These are phyloP conservation scores for Chrysoporthe deuterocubensis DNA, from an alignment of 2,329 filamentous ascomycete species.

Conservation along the genomic window DNA sequence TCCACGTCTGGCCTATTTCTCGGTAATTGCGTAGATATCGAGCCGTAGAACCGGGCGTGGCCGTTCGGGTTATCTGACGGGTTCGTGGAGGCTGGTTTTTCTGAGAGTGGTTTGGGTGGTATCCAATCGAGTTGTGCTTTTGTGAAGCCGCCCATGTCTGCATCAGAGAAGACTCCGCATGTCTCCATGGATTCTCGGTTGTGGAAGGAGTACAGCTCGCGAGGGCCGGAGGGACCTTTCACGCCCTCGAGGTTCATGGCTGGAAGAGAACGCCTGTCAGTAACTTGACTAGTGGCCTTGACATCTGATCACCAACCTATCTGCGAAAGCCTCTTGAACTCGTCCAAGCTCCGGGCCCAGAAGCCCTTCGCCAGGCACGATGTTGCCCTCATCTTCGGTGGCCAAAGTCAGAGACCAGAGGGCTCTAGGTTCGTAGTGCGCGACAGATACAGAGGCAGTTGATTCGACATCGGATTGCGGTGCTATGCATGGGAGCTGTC, in stretches of 20 bases:
- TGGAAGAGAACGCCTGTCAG: conserved; percentile 40
- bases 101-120: conserved; percentile 33
- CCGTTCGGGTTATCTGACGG: conserved; percentile 44
- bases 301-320: conserved; percentile 49
- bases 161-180: conserved; percentile 83
- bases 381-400: conserved; percentile 52
- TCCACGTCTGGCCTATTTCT: conserved; percentile 73
- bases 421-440: not conserved
- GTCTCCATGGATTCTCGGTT: conserved; percentile 48
- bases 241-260: conserved; percentile 72
- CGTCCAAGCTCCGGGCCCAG: conserved; percentile 61
- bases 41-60: conserved; percentile 84
- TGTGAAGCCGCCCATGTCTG: conserved; percentile 85
- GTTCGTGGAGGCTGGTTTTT: conserved; percentile 24
- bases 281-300: conserved; percentile 10
- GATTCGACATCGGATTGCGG: not conserved
- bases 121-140: conserved; percentile 72
- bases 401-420: not conserved
- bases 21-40: conserved; percentile 85
- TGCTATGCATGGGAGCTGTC: not conserved
- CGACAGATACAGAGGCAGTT: not conserved
- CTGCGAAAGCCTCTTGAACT: conserved; percentile 59
- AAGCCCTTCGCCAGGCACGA: conserved; percentile 56
- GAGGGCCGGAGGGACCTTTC: conserved; percentile 65
- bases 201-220: conserved; percentile 68